These are phyloP conservation scores for Blepharisma japonicum DNA, from an alignment of 73 alveolate species.

Conservation along the genomic window DNA sequence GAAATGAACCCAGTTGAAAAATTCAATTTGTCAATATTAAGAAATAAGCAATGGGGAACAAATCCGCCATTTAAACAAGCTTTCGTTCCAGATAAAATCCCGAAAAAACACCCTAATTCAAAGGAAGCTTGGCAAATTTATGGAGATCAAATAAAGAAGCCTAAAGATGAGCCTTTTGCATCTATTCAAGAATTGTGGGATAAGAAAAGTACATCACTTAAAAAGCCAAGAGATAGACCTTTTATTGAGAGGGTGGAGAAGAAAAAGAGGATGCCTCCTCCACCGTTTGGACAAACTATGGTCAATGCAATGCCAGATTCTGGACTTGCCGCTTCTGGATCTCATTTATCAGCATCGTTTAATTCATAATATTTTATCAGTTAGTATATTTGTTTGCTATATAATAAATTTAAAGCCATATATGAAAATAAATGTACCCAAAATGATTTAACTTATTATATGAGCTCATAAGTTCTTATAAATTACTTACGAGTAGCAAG, in stretches of 20 bases:
- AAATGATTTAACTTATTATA: too few species aligned
- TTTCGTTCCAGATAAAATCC: neutral
- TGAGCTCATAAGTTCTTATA: too few species aligned
- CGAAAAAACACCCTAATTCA: neutral
- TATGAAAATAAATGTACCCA: too few species aligned
- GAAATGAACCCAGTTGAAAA: neutral
- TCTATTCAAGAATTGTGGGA: neutral
- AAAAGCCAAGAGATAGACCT: conserved; percentile 25
- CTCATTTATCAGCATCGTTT: too few species aligned
- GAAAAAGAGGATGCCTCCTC: conserved; percentile 25
- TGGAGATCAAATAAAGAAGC: neutral
- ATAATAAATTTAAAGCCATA: too few species aligned
- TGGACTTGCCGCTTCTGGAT: neutral
- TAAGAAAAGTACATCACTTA: neutral
- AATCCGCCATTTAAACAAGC: conserved; percentile 20
- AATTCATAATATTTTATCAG: too few species aligned
- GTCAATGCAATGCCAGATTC: conserved; percentile 11
- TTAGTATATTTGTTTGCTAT: too few species aligned
- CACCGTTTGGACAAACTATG: conserved; percentile 23
- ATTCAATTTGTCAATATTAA: conserved; percentile 2
- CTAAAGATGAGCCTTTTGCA: conserved; percentile 2
- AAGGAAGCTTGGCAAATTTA: neutral
- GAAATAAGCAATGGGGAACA: neutral
- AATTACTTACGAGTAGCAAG: too few species aligned
- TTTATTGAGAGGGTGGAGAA: conserved; percentile 22